A percentile compares a stretch with the other conserved stretches of the same genome.
phyloP scores from a whole-genome alignment of 176 grass and related monocot species.

The Luzula sylvatica region DNA sequence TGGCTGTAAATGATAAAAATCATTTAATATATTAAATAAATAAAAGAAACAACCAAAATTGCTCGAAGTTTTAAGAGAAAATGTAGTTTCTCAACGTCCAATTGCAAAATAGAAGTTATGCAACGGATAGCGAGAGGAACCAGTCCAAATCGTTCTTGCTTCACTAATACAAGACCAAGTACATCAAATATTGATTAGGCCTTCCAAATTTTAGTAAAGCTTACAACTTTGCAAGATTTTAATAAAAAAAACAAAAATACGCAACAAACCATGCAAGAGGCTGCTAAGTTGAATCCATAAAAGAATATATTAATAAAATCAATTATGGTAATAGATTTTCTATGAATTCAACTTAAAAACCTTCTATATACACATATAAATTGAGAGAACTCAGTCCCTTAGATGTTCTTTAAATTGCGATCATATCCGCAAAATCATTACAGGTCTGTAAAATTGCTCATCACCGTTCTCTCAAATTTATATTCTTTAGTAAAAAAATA shows the following conservation, averaged over 20 bases:
- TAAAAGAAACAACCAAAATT: too few species aligned
- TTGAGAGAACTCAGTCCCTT: slow-evolving; percentile 8
- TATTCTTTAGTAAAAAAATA: too few species aligned
- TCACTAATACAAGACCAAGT: slow-evolving; percentile 26
- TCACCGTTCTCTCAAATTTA: background rate
- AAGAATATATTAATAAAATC: too few species aligned
- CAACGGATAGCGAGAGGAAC: slow-evolving; percentile 62
- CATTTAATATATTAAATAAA: too few species aligned
- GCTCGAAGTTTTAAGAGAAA: too few species aligned
- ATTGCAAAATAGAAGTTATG: slow-evolving; percentile 25
- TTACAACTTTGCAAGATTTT: background rate
- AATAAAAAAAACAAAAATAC: background rate
- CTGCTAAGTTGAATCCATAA: too few species aligned
- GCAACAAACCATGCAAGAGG: background rate
- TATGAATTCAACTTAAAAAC: too few species aligned
- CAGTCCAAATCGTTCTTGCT: slow-evolving; percentile 26
- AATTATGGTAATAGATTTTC: too few species aligned
- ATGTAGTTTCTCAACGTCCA: slow-evolving; percentile 66
- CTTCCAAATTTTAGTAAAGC: slow-evolving; percentile 30
- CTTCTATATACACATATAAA: background rate
- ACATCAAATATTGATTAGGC: slow-evolving; percentile 14
- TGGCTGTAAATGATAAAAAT: too few species aligned
- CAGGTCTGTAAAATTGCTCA: slow-evolving; percentile 13
- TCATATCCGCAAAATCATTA: too few species aligned
- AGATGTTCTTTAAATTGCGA: too few species aligned